phyloP scores from a whole-genome alignment of 1,139 yeast genomes.

The Saccharomycopsis hybrid region DNA sequence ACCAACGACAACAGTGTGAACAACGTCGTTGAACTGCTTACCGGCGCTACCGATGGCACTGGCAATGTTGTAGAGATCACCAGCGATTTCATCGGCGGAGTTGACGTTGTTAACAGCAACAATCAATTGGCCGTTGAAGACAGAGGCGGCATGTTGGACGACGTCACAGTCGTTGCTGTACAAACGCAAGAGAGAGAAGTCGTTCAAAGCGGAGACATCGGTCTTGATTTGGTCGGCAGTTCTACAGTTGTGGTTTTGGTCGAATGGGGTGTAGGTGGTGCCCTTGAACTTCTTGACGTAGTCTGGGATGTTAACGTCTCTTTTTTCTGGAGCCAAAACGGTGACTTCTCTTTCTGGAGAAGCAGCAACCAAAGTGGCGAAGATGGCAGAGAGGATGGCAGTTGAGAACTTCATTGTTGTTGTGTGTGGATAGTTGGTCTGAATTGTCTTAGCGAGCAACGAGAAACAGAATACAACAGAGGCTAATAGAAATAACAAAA shows the following conservation, averaged over 20 bases:
- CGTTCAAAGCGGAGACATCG: constrained; percentile 53
- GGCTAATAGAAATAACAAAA: too few relatives aligned
- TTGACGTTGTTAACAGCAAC: constrained; percentile 68
- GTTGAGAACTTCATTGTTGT: constrained; percentile 17
- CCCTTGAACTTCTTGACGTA: constrained; percentile 44
- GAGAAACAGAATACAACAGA: too few relatives aligned
- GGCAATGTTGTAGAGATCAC: constrained; percentile 37
- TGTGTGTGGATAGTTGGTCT: too few relatives aligned
- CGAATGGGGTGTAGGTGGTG: constrained; percentile 81
- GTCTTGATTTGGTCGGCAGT: constrained; percentile 47
- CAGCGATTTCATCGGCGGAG: constrained; percentile 43
- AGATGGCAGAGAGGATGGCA: constrained; percentile 1
- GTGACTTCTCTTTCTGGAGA: constrained; percentile 8
- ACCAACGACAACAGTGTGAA: constrained; percentile 71
- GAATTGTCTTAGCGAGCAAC: too few relatives aligned
- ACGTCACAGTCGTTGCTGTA: constrained; percentile 86
- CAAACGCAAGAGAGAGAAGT: constrained; percentile 57
- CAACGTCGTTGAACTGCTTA: constrained; percentile 45
- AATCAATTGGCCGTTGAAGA: constrained; percentile 55
- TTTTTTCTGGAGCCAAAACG: constrained; percentile 4
- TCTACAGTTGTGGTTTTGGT: constrained; percentile 63
- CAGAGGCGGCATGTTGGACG: constrained; percentile 56
- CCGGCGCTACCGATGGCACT: constrained; percentile 58
- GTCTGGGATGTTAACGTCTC: constrained; percentile 12
- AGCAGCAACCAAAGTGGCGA: constrained; percentile 9